Conservation (phyloP, 2,329 filamentous ascomycete species). For the Zymoseptoria passerinii region DNA sequence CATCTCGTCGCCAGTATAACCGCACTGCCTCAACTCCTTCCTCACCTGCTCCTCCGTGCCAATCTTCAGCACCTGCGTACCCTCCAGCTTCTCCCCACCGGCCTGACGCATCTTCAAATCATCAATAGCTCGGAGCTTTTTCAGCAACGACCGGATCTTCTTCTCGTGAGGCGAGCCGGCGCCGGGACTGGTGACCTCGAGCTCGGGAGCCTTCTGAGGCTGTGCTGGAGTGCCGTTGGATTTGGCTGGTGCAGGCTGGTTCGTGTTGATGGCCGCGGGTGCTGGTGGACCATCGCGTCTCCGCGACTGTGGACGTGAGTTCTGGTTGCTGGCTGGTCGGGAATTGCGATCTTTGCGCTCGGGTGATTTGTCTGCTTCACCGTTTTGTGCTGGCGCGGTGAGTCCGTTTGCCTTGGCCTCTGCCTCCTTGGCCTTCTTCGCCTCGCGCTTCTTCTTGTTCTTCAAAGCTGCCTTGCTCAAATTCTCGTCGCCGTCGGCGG, state of each 20-base stretch:
- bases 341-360: constrained; percentile 18
- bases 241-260: constrained; percentile 22
- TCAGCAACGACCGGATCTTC: constrained; percentile 86
- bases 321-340: constrained; percentile 20
- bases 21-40: constrained; percentile 56
- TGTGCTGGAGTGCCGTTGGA: constrained; percentile 11
- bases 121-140: constrained; percentile 97
- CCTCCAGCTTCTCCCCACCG: constrained; percentile 90
- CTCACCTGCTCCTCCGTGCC: constrained; percentile 75
- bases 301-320: constrained; percentile 23
- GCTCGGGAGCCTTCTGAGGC: constrained; percentile 32
- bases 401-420: constrained; percentile 51
- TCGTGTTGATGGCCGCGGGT: constrained; percentile 21
- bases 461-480: constrained; percentile 79
- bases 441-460: constrained; percentile 97
- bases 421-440: constrained; percentile 80
- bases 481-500: constrained; percentile 60
- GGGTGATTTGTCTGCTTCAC: constrained; percentile 22
- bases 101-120: constrained; percentile 96
- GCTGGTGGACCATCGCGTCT: constrained; percentile 21
- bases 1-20: constrained; percentile 20
- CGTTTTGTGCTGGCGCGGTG: constrained; percentile 39
- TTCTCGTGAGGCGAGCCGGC: constrained; percentile 71
- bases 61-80: constrained; percentile 98
- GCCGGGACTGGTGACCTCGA: constrained; percentile 48